Percentiles rank a stretch among this genome's conserved stretches.
Evolutionary conservation across 2,329 filamentous ascomycete genomes (phyloP).

Genomic region (Pseudocercospora fijiensis): DNA sequence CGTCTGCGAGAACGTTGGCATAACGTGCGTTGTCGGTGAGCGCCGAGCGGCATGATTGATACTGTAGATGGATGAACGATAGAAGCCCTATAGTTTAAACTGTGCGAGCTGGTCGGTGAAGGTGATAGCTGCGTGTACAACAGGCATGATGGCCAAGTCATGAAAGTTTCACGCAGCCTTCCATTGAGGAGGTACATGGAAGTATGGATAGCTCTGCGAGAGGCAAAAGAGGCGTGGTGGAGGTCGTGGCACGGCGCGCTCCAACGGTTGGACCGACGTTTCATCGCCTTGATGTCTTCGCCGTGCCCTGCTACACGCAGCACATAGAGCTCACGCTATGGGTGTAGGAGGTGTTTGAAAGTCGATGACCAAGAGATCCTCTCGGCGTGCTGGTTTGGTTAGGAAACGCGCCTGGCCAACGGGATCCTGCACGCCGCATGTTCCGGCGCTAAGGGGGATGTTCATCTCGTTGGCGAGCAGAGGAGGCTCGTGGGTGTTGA

Average conservation of each 20-base stretch:
- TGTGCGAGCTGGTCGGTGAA: neutral
- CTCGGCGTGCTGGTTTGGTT: neutral
- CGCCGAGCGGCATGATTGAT: neutral
- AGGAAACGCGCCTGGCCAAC: neutral
- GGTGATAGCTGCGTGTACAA: neutral
- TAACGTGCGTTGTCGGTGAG: conserved; percentile 1
- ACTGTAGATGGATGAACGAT: neutral
- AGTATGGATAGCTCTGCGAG: neutral
- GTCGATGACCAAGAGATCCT: conserved; percentile 2
- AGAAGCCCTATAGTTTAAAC: neutral
- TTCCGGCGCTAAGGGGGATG: conserved; percentile 13
- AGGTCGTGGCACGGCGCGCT: neutral
- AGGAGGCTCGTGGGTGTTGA: conserved; percentile 3
- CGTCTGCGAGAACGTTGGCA: conserved; percentile 1
- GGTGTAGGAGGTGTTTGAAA: neutral
- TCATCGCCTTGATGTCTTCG: conserved; percentile 5
- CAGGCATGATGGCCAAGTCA: neutral
- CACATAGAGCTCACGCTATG: neutral
- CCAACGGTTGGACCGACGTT: conserved; percentile 6
- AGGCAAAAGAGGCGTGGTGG: neutral
- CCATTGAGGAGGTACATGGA: neutral
- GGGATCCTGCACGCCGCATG: conserved; percentile 10
- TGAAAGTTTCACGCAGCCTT: neutral
- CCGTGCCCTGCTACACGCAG: neutral
- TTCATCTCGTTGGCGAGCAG: conserved; percentile 3